Base-by-base conservation (phyloP, 768 basidiomycete genomes). In the Calvatia gigantea region DNA sequence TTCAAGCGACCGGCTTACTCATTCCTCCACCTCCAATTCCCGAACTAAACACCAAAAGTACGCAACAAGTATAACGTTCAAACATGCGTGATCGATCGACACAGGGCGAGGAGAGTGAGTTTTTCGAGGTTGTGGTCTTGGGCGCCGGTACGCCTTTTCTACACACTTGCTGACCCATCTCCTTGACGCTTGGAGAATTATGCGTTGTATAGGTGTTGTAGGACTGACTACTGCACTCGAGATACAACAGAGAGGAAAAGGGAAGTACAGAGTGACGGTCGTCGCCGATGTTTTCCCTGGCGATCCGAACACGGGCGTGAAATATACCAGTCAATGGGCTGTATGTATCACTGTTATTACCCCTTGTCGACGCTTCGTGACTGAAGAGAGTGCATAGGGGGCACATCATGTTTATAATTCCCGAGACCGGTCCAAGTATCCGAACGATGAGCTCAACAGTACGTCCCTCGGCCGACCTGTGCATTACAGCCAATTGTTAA, bases 241-340 rank as follows among this genome's bases (percentile, higher is more conserved):
- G 60, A 72, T 91, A 9, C 88, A 89, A 65, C 82, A 86, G 60
- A 28, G 54, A 7, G 46, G 54, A 7, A 74, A 73, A 14, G 81
- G 81, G 7, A 75, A 71, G 4, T 86, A 87, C 63, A 69, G 71
- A 2, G 89, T 92, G 15, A 83, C 82, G 1, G 75, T 94, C 49
- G 69, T 92, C 9, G 86, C 91, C 0, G 87, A 90, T 49, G 73
- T 77, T 1, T 74, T 91, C 37, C 90, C 91, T 0, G 84, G 76
- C 35, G 91, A 93, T 66, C 77, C 82, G 1, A 86, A 85, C 69
- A 78, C 75, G n/a, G 46, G 54, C 9, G 84, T 87, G 64, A 76
- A 77, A 51, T 93, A 89, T 61, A 89, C 91, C 2, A 89, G 87
- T 65, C 81, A 81, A 31, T 92, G 91, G 91, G 91, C 91, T 33